phyloP scores from a whole-genome alignment of 441 rosid genomes.

The Erodium moschatum region DNA sequence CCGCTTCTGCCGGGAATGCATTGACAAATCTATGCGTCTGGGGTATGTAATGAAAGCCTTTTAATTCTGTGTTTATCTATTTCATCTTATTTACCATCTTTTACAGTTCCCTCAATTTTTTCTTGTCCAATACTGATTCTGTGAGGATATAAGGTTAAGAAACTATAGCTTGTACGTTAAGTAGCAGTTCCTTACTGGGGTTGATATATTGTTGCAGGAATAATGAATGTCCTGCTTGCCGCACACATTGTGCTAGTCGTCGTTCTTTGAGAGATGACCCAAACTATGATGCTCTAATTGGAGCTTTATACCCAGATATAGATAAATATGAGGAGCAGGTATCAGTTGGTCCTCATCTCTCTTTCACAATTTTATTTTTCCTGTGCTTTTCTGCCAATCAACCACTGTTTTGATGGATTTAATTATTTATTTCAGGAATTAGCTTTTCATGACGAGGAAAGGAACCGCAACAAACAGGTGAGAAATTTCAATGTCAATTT shows the following conservation, averaged over 20 bases:
- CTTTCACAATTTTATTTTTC: slow-evolving; percentile 12
- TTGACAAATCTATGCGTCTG: slow-evolving; percentile 91
- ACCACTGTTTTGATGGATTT: slow-evolving; percentile 10
- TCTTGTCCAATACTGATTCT: background rate
- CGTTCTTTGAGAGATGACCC: slow-evolving; percentile 96
- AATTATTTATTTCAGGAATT: slow-evolving; percentile 35
- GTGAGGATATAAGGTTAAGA: background rate
- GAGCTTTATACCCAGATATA: slow-evolving; percentile 69
- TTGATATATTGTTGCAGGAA: slow-evolving; percentile 51
- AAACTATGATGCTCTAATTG: slow-evolving; percentile 77
- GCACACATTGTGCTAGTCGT: slow-evolving; percentile 95
- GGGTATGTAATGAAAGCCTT: slow-evolving; percentile 47
- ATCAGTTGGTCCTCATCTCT: slow-evolving; percentile 17
- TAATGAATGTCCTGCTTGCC: slow-evolving; percentile 97
- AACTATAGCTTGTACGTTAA: background rate
- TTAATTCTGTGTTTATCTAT: background rate
- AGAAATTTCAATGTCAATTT: slow-evolving; percentile 14
- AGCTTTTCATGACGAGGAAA: slow-evolving; percentile 57
- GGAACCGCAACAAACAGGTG: slow-evolving; percentile 61
- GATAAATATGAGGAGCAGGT: slow-evolving; percentile 84
- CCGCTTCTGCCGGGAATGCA: slow-evolving; percentile 93
- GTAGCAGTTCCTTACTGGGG: slow-evolving; percentile 5
- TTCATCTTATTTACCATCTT: background rate
- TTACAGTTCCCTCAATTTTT: background rate
- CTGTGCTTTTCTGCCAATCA: slow-evolving; percentile 10